These are phyloP conservation scores for Candida awuae DNA, from an alignment of 805 yeast genomes.

Conservation along the genomic window DNA sequence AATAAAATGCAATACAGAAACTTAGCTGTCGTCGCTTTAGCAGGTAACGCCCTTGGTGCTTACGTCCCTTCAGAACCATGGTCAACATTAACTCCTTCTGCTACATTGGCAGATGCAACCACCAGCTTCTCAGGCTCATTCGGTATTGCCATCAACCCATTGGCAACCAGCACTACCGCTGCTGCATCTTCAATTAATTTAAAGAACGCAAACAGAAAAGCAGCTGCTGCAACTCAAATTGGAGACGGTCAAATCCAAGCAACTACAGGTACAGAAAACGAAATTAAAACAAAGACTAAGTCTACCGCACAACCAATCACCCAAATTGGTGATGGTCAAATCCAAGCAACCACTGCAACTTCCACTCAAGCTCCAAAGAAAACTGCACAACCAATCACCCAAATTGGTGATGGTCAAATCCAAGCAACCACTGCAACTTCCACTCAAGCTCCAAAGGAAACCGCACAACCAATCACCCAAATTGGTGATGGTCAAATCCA, in stretches of 20 bases:
- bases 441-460: not conserved
- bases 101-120: constrained; percentile 41
- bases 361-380: constrained; percentile 22
- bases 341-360: constrained; percentile 32
- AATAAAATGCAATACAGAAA: constrained; percentile 37
- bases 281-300: too few relatives aligned
- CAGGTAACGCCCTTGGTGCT: constrained; percentile 47
- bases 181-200: constrained; percentile 10
- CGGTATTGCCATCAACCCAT: constrained; percentile 62
- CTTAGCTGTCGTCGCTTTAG: constrained; percentile 37
- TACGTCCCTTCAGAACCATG: constrained; percentile 60
- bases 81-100: constrained; percentile 60
- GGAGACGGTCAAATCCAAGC: constrained; percentile 26
- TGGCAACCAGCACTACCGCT: constrained; percentile 46
- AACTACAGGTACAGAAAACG: constrained; percentile 24
- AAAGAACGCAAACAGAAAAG: constrained; percentile 11
- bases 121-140: constrained; percentile 51
- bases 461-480: constrained; percentile 23
- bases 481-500: constrained; percentile 25
- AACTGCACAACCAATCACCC: constrained; percentile 34
- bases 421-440: constrained; percentile 14
- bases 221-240: constrained; percentile 15
- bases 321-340: constrained; percentile 40
- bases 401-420: constrained; percentile 48
- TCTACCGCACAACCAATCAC: too few relatives aligned